phyloP scores from a whole-genome alignment of 164 flowering plant genomes.

The Liriodendron chinense region DNA sequence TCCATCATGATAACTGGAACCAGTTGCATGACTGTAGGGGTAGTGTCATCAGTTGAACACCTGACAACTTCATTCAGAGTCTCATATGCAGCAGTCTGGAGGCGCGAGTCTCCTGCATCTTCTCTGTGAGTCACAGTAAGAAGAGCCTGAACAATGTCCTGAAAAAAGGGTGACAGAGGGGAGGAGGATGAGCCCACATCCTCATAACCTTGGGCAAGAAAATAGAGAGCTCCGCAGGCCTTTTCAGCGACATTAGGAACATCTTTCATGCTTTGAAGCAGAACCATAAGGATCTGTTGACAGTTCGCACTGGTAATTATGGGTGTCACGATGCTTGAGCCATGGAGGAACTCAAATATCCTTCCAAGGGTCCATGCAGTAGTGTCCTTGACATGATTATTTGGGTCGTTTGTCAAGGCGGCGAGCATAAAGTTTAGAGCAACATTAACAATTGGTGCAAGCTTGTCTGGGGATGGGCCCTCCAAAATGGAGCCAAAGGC shows the following conservation, averaged over 20 bases:
- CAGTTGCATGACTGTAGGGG: conserved; percentile 45
- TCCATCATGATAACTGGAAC: conserved; percentile 56
- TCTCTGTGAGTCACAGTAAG: conserved; percentile 50
- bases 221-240: conserved; percentile 67
- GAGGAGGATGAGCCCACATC: conserved; percentile 35
- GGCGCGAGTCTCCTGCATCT: conserved; percentile 63
- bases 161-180: conserved; percentile 50
- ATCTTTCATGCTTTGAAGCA: conserved; percentile 64
- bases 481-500: conserved; percentile 67
- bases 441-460: conserved; percentile 45
- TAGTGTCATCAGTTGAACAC: conserved; percentile 59
- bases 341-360: conserved; percentile 64
- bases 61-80: conserved; percentile 63
- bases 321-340: conserved; percentile 45
- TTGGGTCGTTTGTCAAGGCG: conserved; percentile 54
- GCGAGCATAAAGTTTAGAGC: conserved; percentile 55
- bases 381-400: conserved; percentile 64
- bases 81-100: conserved; percentile 59
- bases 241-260: conserved; percentile 67
- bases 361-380: conserved; percentile 69
- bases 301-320: conserved; percentile 49
- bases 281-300: conserved; percentile 47
- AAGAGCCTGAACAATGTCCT: conserved; percentile 60
- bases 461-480: conserved; percentile 61
- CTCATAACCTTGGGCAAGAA: conserved; percentile 67